Evolutionary conservation across 1,284 basidiomycete species (phyloP).

Genomic region (Malassezia pachydermatis): DNA sequence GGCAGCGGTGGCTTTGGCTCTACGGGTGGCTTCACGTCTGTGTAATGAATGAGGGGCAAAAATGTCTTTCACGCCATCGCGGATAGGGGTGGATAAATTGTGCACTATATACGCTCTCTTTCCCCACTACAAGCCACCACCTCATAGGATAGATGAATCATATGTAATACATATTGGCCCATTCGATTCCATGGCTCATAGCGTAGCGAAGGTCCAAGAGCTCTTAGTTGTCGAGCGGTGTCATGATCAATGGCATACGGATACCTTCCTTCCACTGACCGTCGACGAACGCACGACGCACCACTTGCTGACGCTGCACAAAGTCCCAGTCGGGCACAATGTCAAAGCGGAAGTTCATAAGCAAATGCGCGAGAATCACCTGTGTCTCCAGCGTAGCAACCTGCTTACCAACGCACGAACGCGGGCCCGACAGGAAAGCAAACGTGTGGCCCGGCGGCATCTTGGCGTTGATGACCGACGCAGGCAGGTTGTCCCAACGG

Average conservation of each 20-base stretch:
- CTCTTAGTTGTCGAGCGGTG: slow-evolving; percentile 13
- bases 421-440: slow-evolving; percentile 16
- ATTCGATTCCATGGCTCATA: too few relatives aligned
- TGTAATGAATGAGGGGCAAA: too few relatives aligned
- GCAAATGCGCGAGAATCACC: slow-evolving; percentile 14
- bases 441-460: slow-evolving; percentile 19
- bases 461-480: slow-evolving; percentile 16
- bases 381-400: slow-evolving; percentile 16
- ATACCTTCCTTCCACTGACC: slow-evolving; percentile 16
- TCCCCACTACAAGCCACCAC: too few relatives aligned
- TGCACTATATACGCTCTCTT: too few relatives aligned
- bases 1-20: slow-evolving; percentile 88
- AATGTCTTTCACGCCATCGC: too few relatives aligned
- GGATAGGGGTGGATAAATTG: too few relatives aligned
- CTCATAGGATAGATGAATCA: too few relatives aligned
- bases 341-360: slow-evolving; percentile 16
- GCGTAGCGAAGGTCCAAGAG: too few relatives aligned
- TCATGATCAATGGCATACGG: slow-evolving; percentile 19
- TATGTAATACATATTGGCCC: too few relatives aligned
- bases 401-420: slow-evolving; percentile 18
- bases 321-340: slow-evolving; percentile 16
- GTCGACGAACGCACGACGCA: slow-evolving; percentile 18
- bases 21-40: slow-evolving; percentile 62
- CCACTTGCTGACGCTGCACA: slow-evolving; percentile 18
- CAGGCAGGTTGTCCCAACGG: slow-evolving; percentile 32